Conservation (phyloP, 2,329 filamentous ascomycete genomes). For the Penicillium sp. region DNA sequence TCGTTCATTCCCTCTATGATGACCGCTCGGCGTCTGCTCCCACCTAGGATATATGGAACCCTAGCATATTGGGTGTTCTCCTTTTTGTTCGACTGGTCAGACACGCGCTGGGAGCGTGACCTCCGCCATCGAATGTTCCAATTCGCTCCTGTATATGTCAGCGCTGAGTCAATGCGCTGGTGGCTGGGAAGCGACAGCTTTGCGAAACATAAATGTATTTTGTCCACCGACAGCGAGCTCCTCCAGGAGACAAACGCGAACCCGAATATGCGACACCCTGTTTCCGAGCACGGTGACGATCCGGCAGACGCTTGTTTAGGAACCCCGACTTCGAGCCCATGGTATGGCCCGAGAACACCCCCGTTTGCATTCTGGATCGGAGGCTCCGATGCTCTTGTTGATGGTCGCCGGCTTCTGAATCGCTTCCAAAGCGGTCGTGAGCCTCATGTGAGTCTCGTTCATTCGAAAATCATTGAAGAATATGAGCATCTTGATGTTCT, state of each 20-base stretch:
- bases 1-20: conserved; percentile 95
- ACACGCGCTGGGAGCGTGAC: conserved; percentile 78
- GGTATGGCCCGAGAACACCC: conserved; percentile 78
- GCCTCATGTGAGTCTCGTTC: conserved; percentile 76
- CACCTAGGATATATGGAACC: conserved; percentile 69
- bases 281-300: conserved; percentile 17
- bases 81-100: conserved; percentile 86
- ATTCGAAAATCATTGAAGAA: conserved; percentile 77
- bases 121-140: conserved; percentile 83
- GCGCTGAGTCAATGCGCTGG: conserved; percentile 88
- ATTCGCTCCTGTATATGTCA: conserved; percentile 88
- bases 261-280: conserved; percentile 19
- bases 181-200: conserved; percentile 90
- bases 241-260: conserved; percentile 56
- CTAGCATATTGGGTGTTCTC: conserved; percentile 87
- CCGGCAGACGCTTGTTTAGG: conserved; percentile 20
- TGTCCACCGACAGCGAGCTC: conserved; percentile 73
- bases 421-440: conserved; percentile 76
- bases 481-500: conserved; percentile 95
- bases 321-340: conserved; percentile 55
- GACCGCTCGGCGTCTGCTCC: conserved; percentile 69
- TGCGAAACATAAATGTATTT: conserved; percentile 78
- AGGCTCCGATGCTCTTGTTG: conserved; percentile 79
- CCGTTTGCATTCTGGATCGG: conserved; percentile 88
- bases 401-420: conserved; percentile 71